Percentiles rank a stretch among this genome's conserved stretches.
phyloP scores from a whole-genome alignment of 495 filamentous ascomycete species.

The Hypoxylon crocopeplum region DNA sequence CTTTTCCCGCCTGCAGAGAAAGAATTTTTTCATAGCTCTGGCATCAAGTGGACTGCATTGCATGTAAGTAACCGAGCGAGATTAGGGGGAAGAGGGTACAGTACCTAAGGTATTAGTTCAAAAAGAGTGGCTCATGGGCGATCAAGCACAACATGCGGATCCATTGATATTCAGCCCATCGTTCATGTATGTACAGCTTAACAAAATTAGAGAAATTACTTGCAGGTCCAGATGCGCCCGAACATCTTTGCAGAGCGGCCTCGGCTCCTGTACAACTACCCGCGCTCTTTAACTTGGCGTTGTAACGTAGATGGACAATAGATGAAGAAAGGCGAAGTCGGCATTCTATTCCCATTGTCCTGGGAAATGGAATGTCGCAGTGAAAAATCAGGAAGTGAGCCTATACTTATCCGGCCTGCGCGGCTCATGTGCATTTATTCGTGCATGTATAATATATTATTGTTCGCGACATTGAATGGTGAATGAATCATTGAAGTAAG shows the following conservation, averaged over 20 bases:
- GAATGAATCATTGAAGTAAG: too few species aligned
- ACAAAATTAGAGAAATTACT: slow-evolving; percentile 33
- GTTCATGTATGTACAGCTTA: slow-evolving; percentile 10
- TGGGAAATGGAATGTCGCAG: slow-evolving; percentile 23
- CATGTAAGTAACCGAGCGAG: slow-evolving; percentile 18
- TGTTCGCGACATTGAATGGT: too few species aligned
- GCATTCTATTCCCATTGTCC: slow-evolving; percentile 29
- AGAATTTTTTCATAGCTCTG: slow-evolving; percentile 22
- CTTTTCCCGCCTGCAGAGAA: slow-evolving; percentile 16
- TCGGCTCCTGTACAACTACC: slow-evolving; percentile 25
- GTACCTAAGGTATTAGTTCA: background rate
- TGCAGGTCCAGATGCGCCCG: slow-evolving; percentile 40
- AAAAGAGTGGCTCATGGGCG: slow-evolving; percentile 6
- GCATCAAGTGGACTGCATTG: slow-evolving; percentile 9
- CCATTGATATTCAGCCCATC: slow-evolving; percentile 31
- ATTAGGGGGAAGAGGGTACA: background rate
- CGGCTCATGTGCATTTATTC: too few species aligned
- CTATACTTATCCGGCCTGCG: slow-evolving; percentile 23
- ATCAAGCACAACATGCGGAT: slow-evolving; percentile 33
- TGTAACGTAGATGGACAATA: slow-evolving; percentile 25
- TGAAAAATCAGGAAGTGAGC: slow-evolving; percentile 16
- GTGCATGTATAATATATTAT: background rate
- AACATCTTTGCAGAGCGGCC: slow-evolving; percentile 28
- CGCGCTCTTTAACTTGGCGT: slow-evolving; percentile 6
- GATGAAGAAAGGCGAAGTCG: slow-evolving; percentile 30